These are phyloP conservation scores for Lasiodiplodia sp. DNA, from an alignment of 2,329 filamentous ascomycete species.

Conservation along the genomic window DNA sequence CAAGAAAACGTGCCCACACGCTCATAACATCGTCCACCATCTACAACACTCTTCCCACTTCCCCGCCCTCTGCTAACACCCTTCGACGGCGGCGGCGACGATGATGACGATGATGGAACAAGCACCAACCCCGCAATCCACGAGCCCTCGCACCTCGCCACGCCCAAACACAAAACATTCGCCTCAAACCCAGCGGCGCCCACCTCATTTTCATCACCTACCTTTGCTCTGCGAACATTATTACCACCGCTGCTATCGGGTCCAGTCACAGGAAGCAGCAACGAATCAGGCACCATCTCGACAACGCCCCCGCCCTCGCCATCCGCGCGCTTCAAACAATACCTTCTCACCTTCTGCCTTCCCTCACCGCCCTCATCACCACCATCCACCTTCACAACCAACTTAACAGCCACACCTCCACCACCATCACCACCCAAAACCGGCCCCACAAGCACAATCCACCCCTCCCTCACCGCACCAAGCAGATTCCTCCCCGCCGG, in stretches of 20 bases:
- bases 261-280: slow-evolving; percentile 33
- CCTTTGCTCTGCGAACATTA: slow-evolving; percentile 38
- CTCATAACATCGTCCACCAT: slow-evolving; percentile 32
- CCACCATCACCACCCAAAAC: slow-evolving; percentile 29
- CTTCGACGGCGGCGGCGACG: neutral
- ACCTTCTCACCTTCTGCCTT: slow-evolving; percentile 23
- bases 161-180: slow-evolving; percentile 38
- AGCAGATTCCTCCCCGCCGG: slow-evolving; percentile 40
- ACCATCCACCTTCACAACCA: slow-evolving; percentile 22
- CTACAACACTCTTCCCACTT: neutral
- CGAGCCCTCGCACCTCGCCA: slow-evolving; percentile 38
- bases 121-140: slow-evolving; percentile 40
- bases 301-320: slow-evolving; percentile 37
- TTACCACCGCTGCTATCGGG: neutral
- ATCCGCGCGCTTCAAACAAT: slow-evolving; percentile 37
- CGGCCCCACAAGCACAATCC: slow-evolving; percentile 38
- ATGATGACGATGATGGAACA: slow-evolving; percentile 25
- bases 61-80: slow-evolving; percentile 27
- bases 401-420: slow-evolving; percentile 31
- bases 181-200: slow-evolving; percentile 34
- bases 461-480: slow-evolving; percentile 38
- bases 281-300: slow-evolving; percentile 39
- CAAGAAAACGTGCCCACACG: slow-evolving; percentile 41
- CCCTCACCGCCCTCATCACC: slow-evolving; percentile 12
- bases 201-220: neutral